Evolutionary conservation across 495 filamentous ascomycete genomes (phyloP), one percentile per base, ranked within the genome.

Genomic region (Staphylotrichum longicolle): DNA sequence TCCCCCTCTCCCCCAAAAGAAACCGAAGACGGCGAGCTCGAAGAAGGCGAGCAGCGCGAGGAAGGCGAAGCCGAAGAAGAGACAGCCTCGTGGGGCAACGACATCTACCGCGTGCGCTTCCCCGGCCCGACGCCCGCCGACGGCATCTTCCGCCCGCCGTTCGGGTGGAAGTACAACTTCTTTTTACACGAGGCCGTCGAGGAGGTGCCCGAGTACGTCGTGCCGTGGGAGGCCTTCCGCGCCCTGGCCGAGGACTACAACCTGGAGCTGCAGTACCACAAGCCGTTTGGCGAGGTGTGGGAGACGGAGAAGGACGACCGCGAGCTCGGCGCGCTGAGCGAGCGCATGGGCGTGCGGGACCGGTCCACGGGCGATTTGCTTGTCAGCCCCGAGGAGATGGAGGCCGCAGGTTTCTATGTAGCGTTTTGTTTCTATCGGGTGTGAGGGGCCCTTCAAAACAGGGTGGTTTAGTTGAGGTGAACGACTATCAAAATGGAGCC

Each of bases 151-250:
- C 86, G 94, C 3, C 95, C 95, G 3, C 91, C 92, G 0, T 98
- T 92, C 70, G 95, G 95, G 34, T 97, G 94, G 93, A 93, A 91
- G 70, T 98, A 98, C 72, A 95, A 84, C 70, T 98, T 95, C 79
- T 93, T 91, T 68, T 85, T 98, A 67, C 84, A 93, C 67, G 94
- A 98, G 72, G 95, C 94, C 2, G 94, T 98, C 20, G 92, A 96
- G 72, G 91, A 93, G 65, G 88, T 96, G 9, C 94, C 94, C 32
- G 94, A 98, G 76, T 98, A 96, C 73, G 93, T 98, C 9, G 95
- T 98, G 7, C 94, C 94, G 0, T 98, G 95, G 95, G 91, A 95
- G 69, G 92, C 91, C 2, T 97, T 98, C 75, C 90, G 94, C 75
- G 92, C 83, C 46, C 79, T 98, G 64, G 94, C 95, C 32, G 91